Evolutionary conservation across 257 asterid genomes (phyloP), one percentile per base, ranked within the genome.

Genomic region (Dorcoceras hygrometricum): DNA sequence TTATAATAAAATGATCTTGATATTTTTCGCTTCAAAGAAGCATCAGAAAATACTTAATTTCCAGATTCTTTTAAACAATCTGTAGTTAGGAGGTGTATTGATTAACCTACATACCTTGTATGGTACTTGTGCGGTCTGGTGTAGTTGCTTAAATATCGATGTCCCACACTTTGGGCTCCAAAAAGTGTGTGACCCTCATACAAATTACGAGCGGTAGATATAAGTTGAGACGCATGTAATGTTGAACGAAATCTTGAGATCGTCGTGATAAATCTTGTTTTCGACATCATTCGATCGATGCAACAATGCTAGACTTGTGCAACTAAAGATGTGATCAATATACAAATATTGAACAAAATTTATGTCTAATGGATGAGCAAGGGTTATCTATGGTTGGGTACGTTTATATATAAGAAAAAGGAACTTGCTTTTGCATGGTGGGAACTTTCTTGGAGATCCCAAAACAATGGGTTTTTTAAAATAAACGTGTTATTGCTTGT

Each of bases 31-130:
- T n/a, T n/a, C n/a, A n/a, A n/a, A n/a, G n/a, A n/a, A n/a, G n/a
- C n/a, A n/a, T n/a, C n/a, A n/a, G n/a, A n/a, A n/a, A n/a, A n/a
- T n/a, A n/a, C n/a, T n/a, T n/a, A n/a, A n/a, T n/a, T n/a, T n/a
- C n/a, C n/a, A n/a, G n/a, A n/a, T n/a, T n/a, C n/a, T n/a, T n/a
- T n/a, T n/a, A n/a, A n/a, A n/a, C n/a, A n/a, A n/a, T n/a, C n/a
- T n/a, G n/a, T n/a, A n/a, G n/a, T n/a, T n/a, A n/a, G n/a, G n/a
- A n/a, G n/a, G n/a, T n/a, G n/a, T n/a, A n/a, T n/a, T n/a, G n/a
- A n/a, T 9, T 53, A 23, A 50, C n/a, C 11, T 28, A n/a, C 12
- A 23, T 26, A 79, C 87, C 87, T 82, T 63, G 11, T 57, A 25
- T 66, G 54, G 12, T 48, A 29, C 1, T 51, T 58, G 6, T 70